Evolutionary conservation across 164 flowering plant genomes (phyloP), one percentile per base, ranked within the genome.

Genomic region (Berberis vulgaris): DNA sequence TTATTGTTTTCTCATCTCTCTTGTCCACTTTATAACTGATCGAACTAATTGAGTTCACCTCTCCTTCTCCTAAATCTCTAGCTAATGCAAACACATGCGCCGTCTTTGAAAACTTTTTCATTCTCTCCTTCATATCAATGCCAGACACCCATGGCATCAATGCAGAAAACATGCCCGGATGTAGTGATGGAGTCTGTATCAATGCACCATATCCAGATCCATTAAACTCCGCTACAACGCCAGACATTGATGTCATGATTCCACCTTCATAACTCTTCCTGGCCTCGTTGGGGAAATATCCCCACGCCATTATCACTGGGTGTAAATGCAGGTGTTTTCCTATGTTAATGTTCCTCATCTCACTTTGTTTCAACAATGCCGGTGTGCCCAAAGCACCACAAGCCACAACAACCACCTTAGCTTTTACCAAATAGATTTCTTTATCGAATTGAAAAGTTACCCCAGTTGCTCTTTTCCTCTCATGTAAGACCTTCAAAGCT

Each of bases 221-320:
- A 4, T 78, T 64, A 10, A 72, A 73, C 7, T 82, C 69, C 41
- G 69, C 83, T 0, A 68, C 83, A 0, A 76, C 84, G 0, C 84
- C 76, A 1, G 86, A 88, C 95, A 91, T 91, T 12, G 85, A 84
- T 2, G 98, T 89, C 89, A 92, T 80, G 43, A 92, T 87, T 2
- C 85, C 89, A 2, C 96, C 98, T 73, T 87, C 84, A 43, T 81
- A 87, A 81, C 95, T 87, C 73, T 67, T 84, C 70, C 82, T 83
- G 43, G 2, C 40, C 47, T 74, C 80, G 0, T 76, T 78, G 0
- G 94, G 90, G 45, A 87, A 85, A 52, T 84, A 80, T 1, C 96
- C 97, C 97, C 97, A 91, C 0, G 83, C 89, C 89, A 88, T 81
- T 50, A 74, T 62, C 65, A 83, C 89, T 0, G 97, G 96, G 71